A percentile compares a stretch with the other conserved stretches of the same genome.
phyloP scores from a whole-genome alignment of 164 flowering plant genomes.

The Protea cynaroides region DNA sequence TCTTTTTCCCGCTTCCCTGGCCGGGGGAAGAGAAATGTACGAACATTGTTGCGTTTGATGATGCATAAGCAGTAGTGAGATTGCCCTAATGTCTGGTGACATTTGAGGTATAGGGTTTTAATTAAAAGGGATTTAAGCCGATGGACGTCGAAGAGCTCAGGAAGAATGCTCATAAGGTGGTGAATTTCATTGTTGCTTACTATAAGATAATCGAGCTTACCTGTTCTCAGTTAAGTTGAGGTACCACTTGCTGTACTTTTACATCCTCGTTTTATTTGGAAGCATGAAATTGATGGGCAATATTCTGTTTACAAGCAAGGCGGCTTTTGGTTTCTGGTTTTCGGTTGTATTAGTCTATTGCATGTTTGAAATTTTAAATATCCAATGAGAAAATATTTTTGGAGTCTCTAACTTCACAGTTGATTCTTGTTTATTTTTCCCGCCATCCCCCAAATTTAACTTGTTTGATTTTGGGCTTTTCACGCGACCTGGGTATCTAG shows the following conservation, averaged over 20 bases:
- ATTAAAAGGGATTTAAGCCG: background rate
- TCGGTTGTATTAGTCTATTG: no score
- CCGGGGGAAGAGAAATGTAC: no score
- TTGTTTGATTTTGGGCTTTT: constrained; percentile 3
- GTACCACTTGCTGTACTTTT: no score
- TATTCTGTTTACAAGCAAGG: no score
- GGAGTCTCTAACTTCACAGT: background rate
- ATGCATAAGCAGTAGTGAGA: no score
- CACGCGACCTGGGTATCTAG: constrained; percentile 83
- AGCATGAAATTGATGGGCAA: no score
- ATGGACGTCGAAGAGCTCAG: background rate
- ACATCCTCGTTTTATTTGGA: no score
- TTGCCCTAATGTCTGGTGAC: no score
- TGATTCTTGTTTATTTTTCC: background rate
- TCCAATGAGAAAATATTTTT: background rate
- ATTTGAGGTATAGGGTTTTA: no score
- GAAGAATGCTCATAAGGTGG: background rate
- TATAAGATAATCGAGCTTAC: background rate
- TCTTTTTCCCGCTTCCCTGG: no score
- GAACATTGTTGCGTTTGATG: no score
- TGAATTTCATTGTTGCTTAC: background rate
- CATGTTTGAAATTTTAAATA: background rate
- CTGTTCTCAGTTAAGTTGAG: constrained; percentile 1
- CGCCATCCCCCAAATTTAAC: background rate
- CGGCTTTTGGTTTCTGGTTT: no score